Base-by-base conservation (phyloP, 2,329 filamentous ascomycete genomes). In the Penicillium nordicum region DNA sequence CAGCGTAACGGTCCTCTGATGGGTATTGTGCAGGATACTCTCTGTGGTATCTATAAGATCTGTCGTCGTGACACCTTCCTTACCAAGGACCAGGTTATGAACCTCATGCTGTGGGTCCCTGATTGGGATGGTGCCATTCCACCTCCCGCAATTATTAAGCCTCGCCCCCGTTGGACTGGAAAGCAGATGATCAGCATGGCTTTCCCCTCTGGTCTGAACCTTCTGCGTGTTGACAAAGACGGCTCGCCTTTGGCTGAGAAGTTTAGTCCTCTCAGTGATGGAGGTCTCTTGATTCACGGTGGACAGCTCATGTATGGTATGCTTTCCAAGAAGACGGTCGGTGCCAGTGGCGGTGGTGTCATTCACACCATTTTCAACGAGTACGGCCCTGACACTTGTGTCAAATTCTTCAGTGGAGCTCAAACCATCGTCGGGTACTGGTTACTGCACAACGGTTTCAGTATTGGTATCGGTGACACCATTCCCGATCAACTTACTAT, bases 11-110 rank as follows among this genome's bases (percentile, higher is more conserved):
- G 90, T 55, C 95, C 94, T 45, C 82, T 99, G 55, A 99, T 99
- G 95, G 95, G 95, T 85, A 97, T 99, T 65, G 94, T 99, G 23
- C 94, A 99, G 74, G 94, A 99, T 75, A 96, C 93, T 25, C 82
- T 99, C 57, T 94, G 92, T 64, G 94, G 95, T 77, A 88, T 92
- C 42, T 99, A 97, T 84, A 99, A 99, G 80, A 87, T 99, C 65
- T 96, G 89, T 68, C 89, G 92, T 66, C 87, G 92, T 72, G 94
- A 99, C 73, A 86, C 90, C 30, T 97, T 99, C 77, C 78, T 99
- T 57, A 88, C 85, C 55, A 92, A 93, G 73, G 89, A 96, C 65
- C 83, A 92, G 72, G 89, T 99, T 62, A 97, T 97, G 92, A 95
- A 97, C 74, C 84, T 96, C 65, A 88, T 99, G 81, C 83, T 99